These are phyloP conservation scores for Xylariaceae sp. DNA, from an alignment of 2,329 filamentous ascomycete genomes.

Conservation along the genomic window DNA sequence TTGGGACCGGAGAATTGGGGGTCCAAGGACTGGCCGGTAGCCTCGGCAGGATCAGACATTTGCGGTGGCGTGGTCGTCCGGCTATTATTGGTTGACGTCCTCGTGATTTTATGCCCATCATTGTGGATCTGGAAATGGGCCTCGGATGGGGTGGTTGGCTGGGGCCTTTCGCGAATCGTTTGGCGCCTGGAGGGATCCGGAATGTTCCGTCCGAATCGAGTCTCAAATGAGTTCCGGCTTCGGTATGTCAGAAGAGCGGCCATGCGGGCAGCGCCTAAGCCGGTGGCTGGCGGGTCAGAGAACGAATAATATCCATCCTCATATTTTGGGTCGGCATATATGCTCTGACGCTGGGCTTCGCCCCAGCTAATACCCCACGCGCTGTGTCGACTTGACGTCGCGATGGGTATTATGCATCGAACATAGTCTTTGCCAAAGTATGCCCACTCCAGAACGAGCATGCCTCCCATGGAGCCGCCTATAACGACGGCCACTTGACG, in stretches of 20 bases:
- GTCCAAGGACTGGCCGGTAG: slow-evolving; percentile 38
- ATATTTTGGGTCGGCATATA: slow-evolving; percentile 97
- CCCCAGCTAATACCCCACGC: slow-evolving; percentile 91
- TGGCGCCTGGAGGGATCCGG: slow-evolving; percentile 79
- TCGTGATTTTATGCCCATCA: slow-evolving; percentile 65
- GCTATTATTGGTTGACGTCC: slow-evolving; percentile 46
- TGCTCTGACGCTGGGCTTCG: slow-evolving; percentile 82
- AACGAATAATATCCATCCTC: slow-evolving; percentile 93
- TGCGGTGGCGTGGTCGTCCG: slow-evolving; percentile 25
- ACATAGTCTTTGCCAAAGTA: slow-evolving; percentile 88
- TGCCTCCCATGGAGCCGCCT: slow-evolving; percentile 80
- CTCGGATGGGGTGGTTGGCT: slow-evolving; percentile 58
- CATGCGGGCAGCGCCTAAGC: slow-evolving; percentile 93
- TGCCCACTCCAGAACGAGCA: slow-evolving; percentile 87
- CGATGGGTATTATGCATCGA: slow-evolving; percentile 72
- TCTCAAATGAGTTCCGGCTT: slow-evolving; percentile 94
- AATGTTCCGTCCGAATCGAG: slow-evolving; percentile 87
- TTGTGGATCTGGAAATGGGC: slow-evolving; percentile 79
- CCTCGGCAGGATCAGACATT: slow-evolving; percentile 19
- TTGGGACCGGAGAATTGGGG: slow-evolving; percentile 67
- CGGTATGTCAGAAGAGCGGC: slow-evolving; percentile 92
- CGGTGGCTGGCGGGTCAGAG: slow-evolving; percentile 77
- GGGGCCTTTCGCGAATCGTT: slow-evolving; percentile 66
- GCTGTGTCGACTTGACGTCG: slow-evolving; percentile 77
- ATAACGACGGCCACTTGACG: slow-evolving; percentile 72